These are phyloP conservation scores for Pinus albicaulis DNA, from an alignment of 75 land plant genomes.

Conservation along the genomic window DNA sequence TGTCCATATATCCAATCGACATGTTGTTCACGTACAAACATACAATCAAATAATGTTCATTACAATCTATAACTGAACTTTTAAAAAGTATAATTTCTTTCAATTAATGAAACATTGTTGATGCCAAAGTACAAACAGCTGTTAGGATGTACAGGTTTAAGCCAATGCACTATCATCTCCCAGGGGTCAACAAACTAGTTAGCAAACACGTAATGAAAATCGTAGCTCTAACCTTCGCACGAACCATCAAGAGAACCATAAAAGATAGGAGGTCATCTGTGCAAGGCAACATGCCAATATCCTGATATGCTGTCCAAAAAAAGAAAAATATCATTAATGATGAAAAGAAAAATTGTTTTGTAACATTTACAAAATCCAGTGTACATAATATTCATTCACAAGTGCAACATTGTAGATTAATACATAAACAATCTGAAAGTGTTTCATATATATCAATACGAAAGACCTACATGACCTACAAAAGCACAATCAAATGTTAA, in stretches of 20 bases:
- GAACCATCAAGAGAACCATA: constrained; percentile 45
- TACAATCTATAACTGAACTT: no score
- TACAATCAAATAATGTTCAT: no score
- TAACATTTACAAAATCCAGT: not conserved
- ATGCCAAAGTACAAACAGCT: no score
- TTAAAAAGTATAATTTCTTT: no score
- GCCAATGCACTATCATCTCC: no score
- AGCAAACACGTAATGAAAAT: no score
- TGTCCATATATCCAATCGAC: no score
- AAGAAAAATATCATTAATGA: not conserved
- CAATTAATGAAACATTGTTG: no score
- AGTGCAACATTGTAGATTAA: not conserved
- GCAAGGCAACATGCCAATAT: constrained; percentile 32
- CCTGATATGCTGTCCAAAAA: constrained; percentile 15
- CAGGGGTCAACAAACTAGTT: no score
- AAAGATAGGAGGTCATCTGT: constrained; percentile 47
- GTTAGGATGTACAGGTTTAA: no score
- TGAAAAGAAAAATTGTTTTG: not conserved
- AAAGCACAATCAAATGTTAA: not conserved
- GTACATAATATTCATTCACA: not conserved
- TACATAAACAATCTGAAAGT: not conserved
- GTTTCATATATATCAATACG: not conserved
- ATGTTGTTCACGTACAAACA: no score
- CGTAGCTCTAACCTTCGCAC: constrained; percentile 19
- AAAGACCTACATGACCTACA: not conserved